Evolutionary conservation across 768 basidiomycete species (phyloP).

Genomic region (Trametes cingulata): DNA sequence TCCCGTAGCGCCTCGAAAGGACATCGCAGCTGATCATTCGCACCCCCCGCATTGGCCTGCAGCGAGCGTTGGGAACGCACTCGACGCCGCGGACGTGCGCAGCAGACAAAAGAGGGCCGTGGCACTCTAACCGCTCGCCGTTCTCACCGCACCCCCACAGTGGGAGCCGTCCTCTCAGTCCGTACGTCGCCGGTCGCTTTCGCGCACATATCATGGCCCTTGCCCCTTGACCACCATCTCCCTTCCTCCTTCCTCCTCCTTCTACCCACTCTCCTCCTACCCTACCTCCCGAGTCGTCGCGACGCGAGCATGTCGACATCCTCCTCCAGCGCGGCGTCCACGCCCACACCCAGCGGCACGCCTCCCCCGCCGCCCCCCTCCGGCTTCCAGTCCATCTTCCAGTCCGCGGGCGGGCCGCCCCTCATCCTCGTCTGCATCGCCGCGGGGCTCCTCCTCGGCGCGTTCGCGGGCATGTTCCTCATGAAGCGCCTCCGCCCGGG

Average conservation of each 20-base stretch:
- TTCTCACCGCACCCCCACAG: constrained; percentile 5
- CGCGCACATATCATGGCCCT: not conserved
- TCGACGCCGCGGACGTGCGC: constrained; percentile 1
- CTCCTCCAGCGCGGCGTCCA: not conserved
- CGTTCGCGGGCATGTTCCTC: constrained; percentile 20
- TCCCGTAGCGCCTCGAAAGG: not conserved
- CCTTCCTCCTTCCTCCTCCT: too few relatives aligned
- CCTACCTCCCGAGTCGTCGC: not conserved
- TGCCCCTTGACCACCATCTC: constrained; percentile 3
- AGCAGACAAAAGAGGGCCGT: constrained; percentile 4
- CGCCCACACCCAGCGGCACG: not conserved
- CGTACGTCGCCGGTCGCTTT: not conserved
- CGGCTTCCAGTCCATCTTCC: constrained; percentile 15
- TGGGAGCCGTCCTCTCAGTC: not conserved
- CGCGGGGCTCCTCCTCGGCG: constrained; percentile 24
- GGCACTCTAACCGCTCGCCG: not conserved
- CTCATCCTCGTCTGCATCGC: constrained; percentile 29
- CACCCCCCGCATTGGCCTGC: not conserved
- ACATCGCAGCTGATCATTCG: not conserved
- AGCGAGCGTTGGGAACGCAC: not conserved
- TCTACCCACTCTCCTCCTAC: not conserved
- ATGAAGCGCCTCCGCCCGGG: constrained; percentile 21
- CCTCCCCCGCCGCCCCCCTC: not conserved
- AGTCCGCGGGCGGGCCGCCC: constrained; percentile 23
- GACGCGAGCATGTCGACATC: not conserved